phyloP scores from a whole-genome alignment of 495 filamentous ascomycete genomes.

The Tuber aestivum region DNA sequence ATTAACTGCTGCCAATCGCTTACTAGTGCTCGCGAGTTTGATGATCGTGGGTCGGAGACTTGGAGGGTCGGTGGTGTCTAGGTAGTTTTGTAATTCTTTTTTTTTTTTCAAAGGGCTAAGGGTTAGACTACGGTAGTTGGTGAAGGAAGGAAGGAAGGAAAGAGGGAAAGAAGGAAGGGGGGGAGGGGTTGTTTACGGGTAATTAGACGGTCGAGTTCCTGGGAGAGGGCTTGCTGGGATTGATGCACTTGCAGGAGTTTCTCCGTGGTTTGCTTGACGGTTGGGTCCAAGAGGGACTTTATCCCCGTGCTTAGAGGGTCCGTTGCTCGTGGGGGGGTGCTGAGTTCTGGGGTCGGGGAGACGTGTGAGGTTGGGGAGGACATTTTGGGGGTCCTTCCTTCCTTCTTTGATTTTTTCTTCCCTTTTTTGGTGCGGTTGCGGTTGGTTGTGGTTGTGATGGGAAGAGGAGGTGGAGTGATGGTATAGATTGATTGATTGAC shows the following conservation, averaged over 20 bases:
- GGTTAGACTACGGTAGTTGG: not conserved
- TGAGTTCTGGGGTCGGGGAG: constrained; percentile 34
- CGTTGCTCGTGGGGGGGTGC: constrained; percentile 20
- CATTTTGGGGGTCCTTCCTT: no score
- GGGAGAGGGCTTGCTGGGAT: constrained; percentile 35
- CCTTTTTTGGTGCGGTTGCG: not conserved
- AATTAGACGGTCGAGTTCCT: constrained; percentile 36
- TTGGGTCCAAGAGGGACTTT: constrained; percentile 38
- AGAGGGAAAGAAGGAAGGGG: no score
- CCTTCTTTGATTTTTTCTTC: no score
- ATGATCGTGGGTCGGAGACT: constrained; percentile 37
- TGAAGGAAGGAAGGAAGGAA: no score
- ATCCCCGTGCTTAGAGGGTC: constrained; percentile 36
- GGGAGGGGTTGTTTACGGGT: constrained; percentile 15
- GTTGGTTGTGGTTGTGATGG: not conserved
- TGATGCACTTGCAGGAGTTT: constrained; percentile 38
- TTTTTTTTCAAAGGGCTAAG: no score
- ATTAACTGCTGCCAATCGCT: constrained; percentile 36
- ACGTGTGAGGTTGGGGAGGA: constrained; percentile 26
- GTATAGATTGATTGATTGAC: no score
- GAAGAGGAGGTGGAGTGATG: not conserved
- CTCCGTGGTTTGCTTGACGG: constrained; percentile 39
- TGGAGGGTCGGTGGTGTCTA: constrained; percentile 40
- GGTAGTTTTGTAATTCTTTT: constrained; percentile 39
- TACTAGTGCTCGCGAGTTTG: constrained; percentile 36